Evolutionary conservation across 345 rosid genomes (phyloP).

Genomic region (Garcia nutans): DNA sequence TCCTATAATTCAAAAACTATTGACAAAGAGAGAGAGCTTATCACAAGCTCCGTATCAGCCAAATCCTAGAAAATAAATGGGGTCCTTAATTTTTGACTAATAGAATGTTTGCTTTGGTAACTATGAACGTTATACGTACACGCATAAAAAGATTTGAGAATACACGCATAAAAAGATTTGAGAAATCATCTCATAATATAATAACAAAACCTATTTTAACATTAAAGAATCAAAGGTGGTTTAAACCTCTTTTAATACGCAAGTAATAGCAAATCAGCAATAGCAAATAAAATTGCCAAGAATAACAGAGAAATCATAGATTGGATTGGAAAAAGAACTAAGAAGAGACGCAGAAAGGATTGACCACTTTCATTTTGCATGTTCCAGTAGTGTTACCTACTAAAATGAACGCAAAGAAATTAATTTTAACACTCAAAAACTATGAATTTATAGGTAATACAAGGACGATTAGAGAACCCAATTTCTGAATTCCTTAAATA

Average conservation of each 20-base stretch:
- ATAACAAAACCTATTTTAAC: background rate
- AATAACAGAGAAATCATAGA: background rate
- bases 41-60: slow-evolving; percentile 24
- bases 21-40: background rate
- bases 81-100: slow-evolving; percentile 18
- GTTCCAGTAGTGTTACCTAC: background rate
- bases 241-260: too few relatives aligned
- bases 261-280: too few relatives aligned
- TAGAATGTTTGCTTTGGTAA: slow-evolving; percentile 12
- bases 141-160: slow-evolving; percentile 10
- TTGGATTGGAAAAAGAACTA: background rate
- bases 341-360: background rate
- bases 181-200: background rate
- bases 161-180: too few relatives aligned
- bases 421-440: background rate
- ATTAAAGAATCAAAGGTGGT: background rate
- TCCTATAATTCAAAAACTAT: slow-evolving; percentile 16
- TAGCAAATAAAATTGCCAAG: background rate
- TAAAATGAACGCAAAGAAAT: too few relatives aligned
- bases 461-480: background rate
- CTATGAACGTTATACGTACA: slow-evolving; percentile 26
- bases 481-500: background rate
- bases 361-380: background rate
- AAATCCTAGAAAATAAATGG: slow-evolving; percentile 3
- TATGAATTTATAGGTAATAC: background rate